Conservation (phyloP, 768 basidiomycete genomes). For the Hericium erinaceus region DNA sequence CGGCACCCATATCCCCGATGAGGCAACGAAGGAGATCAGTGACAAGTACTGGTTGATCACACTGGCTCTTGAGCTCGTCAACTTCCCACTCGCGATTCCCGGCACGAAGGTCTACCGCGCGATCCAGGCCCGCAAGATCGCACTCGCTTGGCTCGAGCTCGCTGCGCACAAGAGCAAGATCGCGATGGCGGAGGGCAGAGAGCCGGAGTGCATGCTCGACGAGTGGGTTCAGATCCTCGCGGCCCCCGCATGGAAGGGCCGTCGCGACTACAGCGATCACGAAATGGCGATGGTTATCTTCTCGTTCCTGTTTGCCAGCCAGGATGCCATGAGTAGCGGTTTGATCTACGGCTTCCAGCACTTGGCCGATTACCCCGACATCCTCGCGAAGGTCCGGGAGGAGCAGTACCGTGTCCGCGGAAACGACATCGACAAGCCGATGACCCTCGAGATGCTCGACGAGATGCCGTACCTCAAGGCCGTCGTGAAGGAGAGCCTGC, state of each 20-base stretch:
- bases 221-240: slow-evolving; percentile 77
- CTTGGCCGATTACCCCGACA: slow-evolving; percentile 83
- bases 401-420: slow-evolving; percentile 83
- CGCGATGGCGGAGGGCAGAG: slow-evolving; percentile 69
- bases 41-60: slow-evolving; percentile 97
- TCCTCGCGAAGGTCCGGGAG: slow-evolving; percentile 80
- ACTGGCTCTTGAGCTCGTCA: slow-evolving; percentile 91
- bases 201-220: slow-evolving; percentile 86
- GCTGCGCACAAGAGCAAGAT: slow-evolving; percentile 76
- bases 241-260: slow-evolving; percentile 60
- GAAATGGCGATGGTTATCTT: slow-evolving; percentile 98
- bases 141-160: slow-evolving; percentile 68
- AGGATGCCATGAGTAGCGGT: slow-evolving; percentile 98
- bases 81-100: slow-evolving; percentile 91
- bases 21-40: slow-evolving; percentile 71
- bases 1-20: slow-evolving; percentile 79
- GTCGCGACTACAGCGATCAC: slow-evolving; percentile 79
- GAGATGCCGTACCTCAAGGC: slow-evolving; percentile 90
- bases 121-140: slow-evolving; percentile 80
- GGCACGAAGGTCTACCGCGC: slow-evolving; percentile 96
- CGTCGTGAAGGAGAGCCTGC: slow-evolving; percentile 87
- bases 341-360: slow-evolving; percentile 96
- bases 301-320: slow-evolving; percentile 92
- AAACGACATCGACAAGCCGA: slow-evolving; percentile 62
- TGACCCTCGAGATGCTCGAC: slow-evolving; percentile 85